Percentiles rank a stretch among this genome's conserved stretches.
Conservation (phyloP, 257 asterid species). For the Solanum chmielewskii region DNA sequence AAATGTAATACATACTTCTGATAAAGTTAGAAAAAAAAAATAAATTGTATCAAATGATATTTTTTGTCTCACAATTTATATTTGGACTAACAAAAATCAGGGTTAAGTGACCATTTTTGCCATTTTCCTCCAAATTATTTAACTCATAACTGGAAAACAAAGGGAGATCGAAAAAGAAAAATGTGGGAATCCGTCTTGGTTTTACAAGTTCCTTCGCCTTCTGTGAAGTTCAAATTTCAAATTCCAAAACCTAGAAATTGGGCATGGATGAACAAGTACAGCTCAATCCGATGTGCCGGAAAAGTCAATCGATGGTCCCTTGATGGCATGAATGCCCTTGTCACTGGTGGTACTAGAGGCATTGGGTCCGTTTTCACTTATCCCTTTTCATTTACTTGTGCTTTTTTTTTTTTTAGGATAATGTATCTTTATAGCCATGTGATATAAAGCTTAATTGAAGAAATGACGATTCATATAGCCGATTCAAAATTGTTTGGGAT, state of each 20-base stretch:
- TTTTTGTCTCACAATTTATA: too few relatives aligned
- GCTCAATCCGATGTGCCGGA: not conserved
- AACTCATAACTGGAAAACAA: not conserved
- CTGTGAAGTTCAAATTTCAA: not conserved
- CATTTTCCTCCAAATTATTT: too few relatives aligned
- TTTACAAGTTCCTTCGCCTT: not conserved
- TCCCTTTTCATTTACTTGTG: not conserved
- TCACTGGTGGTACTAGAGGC: constrained; percentile 56
- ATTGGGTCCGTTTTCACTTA: constrained; percentile 23
- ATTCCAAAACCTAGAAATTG: not conserved
- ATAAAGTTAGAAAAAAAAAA: too few relatives aligned
- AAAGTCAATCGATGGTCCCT: constrained; percentile 36
- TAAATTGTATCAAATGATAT: too few relatives aligned
- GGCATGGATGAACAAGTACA: not conserved
- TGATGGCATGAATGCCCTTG: constrained; percentile 46
- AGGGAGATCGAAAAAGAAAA: too few relatives aligned
- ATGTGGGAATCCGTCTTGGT: not conserved
- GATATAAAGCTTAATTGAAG: too few relatives aligned
- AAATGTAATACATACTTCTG: too few relatives aligned
- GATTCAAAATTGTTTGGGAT: too few relatives aligned
- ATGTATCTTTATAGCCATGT: too few relatives aligned
- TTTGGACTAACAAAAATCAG: too few relatives aligned
- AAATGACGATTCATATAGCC: too few relatives aligned
- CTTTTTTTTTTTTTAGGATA: not conserved
- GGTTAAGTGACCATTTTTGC: too few relatives aligned